Base-by-base conservation (phyloP, 2,329 filamentous ascomycete species). In the Aspergillus fructus region DNA sequence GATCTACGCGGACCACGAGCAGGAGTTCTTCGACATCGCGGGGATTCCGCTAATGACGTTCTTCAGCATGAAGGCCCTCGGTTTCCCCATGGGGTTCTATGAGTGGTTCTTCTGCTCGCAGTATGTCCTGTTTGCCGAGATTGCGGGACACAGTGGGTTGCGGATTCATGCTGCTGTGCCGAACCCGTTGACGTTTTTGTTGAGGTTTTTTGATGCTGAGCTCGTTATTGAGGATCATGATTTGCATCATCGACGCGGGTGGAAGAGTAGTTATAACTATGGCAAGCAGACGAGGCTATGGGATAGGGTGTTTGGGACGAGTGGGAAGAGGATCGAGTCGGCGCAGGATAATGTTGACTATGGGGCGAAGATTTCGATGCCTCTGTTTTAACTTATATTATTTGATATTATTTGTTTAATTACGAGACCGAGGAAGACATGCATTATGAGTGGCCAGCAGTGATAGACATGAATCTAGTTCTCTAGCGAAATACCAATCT, bases 91-190 rank as follows among this genome's bases (percentile, higher is more conserved):
- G 72, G 76, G 74, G 2, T 80, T 80, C 60, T 79, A 79, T 48
- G 77, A 79, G 43, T 77, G 74, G 75, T 80, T 76, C 76, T 60
- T 80, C 21, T 79, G 77, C 62, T 72, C 78, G 51, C 68, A 76
- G 51, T 80, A 77, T 50, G 66, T 80, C 33, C 67, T 76, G 12
- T 79, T 79, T 23, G 56, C 62, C 12, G 64, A 66, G 42, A 41
- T 64, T 19, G 56, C 62, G 1, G 64, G 64, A 2, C 64, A 66
- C 34, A 66, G 64, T 37, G 64, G 64, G 7, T 42, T 66, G 13
- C 72, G 77, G 1, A 49, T 79, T 5, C 34, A 37, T 9, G 70
- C 71, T 49, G 63, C 69, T 1, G 68, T 67, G 1, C 68, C 74
- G 0, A 69, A 68, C 1, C 69, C 74, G 0, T 57, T 76, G 19